phyloP scores from a whole-genome alignment of 2,329 filamentous ascomycete genomes.

The Paradendryphiella salina region DNA sequence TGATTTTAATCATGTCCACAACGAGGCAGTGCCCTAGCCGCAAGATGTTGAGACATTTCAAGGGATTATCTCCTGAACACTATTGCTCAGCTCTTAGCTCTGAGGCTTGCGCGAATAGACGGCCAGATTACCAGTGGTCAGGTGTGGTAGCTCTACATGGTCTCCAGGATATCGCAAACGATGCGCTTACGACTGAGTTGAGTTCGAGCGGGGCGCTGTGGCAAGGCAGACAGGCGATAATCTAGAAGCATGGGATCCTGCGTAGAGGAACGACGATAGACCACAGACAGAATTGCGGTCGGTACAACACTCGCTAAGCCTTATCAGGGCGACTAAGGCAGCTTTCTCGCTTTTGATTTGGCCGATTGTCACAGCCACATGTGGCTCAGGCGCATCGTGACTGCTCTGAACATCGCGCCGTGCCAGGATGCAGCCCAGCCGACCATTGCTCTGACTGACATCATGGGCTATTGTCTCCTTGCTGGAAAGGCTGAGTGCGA shows the following conservation, averaged over 20 bases:
- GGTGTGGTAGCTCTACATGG: neutral
- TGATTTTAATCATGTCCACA: constrained; percentile 12
- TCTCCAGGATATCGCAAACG: neutral
- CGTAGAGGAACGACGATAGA: neutral
- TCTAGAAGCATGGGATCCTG: neutral
- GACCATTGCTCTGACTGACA: neutral
- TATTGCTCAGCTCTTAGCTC: neutral
- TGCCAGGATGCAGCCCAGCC: no score
- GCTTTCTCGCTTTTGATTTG: constrained; percentile 4
- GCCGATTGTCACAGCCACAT: neutral
- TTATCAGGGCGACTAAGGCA: neutral
- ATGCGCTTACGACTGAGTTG: neutral
- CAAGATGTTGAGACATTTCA: constrained; percentile 20
- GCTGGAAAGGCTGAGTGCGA: neutral
- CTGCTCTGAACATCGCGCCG: neutral
- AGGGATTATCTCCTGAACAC: constrained; percentile 14
- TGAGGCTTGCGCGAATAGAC: neutral
- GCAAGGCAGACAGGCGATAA: neutral
- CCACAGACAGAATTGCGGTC: constrained; percentile 1
- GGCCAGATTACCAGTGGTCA: neutral
- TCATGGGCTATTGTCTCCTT: neutral
- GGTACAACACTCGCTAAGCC: constrained; percentile 6
- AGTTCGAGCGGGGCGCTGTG: neutral
- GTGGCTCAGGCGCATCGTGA: constrained; percentile 5
- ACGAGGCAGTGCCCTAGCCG: constrained; percentile 31